phyloP scores from a whole-genome alignment of 768 basidiomycete genomes.

The Hydnomerulius pinastri region DNA sequence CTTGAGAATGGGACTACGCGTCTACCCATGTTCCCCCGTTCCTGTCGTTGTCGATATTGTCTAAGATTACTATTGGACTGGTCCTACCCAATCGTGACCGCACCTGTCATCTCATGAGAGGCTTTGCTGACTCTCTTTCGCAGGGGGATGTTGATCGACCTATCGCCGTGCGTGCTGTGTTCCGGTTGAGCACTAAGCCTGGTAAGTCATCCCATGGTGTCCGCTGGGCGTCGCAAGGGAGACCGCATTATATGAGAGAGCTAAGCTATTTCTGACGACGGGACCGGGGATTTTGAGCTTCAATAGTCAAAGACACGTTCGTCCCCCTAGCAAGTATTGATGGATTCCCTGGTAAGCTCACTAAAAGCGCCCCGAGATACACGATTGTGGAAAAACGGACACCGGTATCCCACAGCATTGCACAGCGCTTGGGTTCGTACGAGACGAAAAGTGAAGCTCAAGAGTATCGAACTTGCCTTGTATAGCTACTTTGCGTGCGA shows the following conservation, averaged over 20 bases:
- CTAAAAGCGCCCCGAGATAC: slow-evolving; percentile 8
- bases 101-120: slow-evolving; percentile 11
- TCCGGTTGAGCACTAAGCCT: background rate
- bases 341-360: slow-evolving; percentile 7
- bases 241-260: slow-evolving; percentile 10
- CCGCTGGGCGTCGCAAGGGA: slow-evolving; percentile 2
- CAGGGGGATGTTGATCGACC: slow-evolving; percentile 3
- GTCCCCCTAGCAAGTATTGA: slow-evolving; percentile 8
- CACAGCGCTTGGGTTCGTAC: background rate
- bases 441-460: background rate
- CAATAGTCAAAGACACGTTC: slow-evolving; percentile 13
- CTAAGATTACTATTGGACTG: background rate
- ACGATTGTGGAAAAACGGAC: slow-evolving; percentile 21
- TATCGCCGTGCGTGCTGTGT: background rate
- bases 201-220: background rate
- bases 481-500: background rate
- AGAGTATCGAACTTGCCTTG: background rate
- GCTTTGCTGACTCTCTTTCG: slow-evolving; percentile 4
- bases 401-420: slow-evolving; percentile 5
- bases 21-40: too few relatives aligned
- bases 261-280: slow-evolving; percentile 13
- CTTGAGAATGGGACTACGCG: too few relatives aligned
- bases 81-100: background rate
- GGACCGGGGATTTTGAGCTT: slow-evolving; percentile 1
- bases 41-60: background rate